These are phyloP conservation scores for Aulographum hederae DNA, from an alignment of 2,329 filamentous ascomycete genomes.

Conservation along the genomic window DNA sequence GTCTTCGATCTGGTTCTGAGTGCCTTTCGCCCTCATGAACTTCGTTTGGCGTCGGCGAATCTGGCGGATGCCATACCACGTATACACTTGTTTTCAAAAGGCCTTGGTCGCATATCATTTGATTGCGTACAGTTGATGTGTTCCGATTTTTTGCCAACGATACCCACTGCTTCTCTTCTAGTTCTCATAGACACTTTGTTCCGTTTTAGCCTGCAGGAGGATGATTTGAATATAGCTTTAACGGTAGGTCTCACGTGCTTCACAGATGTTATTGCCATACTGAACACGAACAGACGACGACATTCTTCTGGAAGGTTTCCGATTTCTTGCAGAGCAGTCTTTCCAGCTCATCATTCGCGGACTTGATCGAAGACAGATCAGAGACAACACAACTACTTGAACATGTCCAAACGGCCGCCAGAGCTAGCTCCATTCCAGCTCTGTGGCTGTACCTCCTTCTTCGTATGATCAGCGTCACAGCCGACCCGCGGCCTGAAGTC, in stretches of 20 bases:
- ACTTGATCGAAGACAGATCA: not conserved
- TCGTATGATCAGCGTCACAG: conserved; percentile 51
- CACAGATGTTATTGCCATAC: conserved; percentile 4
- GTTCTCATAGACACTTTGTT: conserved; percentile 74
- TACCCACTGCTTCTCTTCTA: conserved; percentile 53
- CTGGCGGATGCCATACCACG: no score
- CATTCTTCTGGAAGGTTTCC: conserved; percentile 89
- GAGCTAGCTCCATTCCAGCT: conserved; percentile 45
- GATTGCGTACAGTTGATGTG: conserved; percentile 80
- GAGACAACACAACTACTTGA: not conserved
- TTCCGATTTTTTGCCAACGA: conserved; percentile 71
- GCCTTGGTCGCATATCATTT: conserved; percentile 73
- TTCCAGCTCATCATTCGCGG: no score
- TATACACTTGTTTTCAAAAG: conserved; percentile 33
- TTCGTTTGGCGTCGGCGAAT: not conserved
- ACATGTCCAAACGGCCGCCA: no score
- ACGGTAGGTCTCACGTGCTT: conserved; percentile 39
- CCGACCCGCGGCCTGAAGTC: conserved; percentile 54
- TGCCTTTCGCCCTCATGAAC: conserved; percentile 39
- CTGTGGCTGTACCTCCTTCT: conserved; percentile 65
- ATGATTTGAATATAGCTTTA: conserved; percentile 87
- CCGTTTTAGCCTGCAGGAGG: conserved; percentile 72
- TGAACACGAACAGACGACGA: conserved; percentile 46
- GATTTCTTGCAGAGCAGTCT: conserved; percentile 55
- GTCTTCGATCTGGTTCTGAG: conserved; percentile 73